These are phyloP conservation scores for Kuraishia floccosa DNA, from an alignment of 805 yeast genomes.

Conservation along the genomic window DNA sequence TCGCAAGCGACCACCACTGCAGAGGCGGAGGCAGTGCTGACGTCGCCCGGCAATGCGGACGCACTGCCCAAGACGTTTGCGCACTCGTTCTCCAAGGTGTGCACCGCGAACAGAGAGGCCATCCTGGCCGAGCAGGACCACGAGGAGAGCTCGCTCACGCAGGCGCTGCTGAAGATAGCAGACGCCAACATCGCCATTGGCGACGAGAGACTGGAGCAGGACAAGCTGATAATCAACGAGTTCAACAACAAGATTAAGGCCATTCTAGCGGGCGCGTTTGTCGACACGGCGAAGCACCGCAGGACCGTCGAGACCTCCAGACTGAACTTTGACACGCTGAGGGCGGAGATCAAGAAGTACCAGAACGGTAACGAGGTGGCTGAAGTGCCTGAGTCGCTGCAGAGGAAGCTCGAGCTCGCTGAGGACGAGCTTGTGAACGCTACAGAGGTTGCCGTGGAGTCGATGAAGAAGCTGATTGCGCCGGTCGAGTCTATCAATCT, in stretches of 20 bases:
- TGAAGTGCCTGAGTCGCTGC: conserved; percentile 37
- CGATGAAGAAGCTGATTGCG: conserved; percentile 61
- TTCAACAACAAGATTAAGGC: conserved; percentile 46
- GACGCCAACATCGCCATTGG: conserved; percentile 55
- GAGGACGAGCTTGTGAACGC: conserved; percentile 79
- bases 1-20: conserved; percentile 55
- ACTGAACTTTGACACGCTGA: conserved; percentile 55
- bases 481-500: conserved; percentile 56
- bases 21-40: conserved; percentile 50
- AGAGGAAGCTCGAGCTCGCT: conserved; percentile 37
- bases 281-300: conserved; percentile 48
- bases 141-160: conserved; percentile 25
- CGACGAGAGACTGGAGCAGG: conserved; percentile 59
- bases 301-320: conserved; percentile 61
- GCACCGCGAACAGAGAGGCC: conserved; percentile 36
- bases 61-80: conserved; percentile 57
- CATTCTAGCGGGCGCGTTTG: conserved; percentile 45
- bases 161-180: conserved; percentile 41
- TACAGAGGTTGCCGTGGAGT: conserved; percentile 67
- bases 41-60: conserved; percentile 18
- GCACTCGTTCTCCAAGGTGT: conserved; percentile 54
- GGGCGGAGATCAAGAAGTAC: conserved; percentile 39
- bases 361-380: conserved; percentile 23
- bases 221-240: conserved; percentile 44
- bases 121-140: conserved; percentile 16